Evolutionary conservation across 768 basidiomycete species (phyloP).

Genomic region (Sporobolomyces phaffii): DNA sequence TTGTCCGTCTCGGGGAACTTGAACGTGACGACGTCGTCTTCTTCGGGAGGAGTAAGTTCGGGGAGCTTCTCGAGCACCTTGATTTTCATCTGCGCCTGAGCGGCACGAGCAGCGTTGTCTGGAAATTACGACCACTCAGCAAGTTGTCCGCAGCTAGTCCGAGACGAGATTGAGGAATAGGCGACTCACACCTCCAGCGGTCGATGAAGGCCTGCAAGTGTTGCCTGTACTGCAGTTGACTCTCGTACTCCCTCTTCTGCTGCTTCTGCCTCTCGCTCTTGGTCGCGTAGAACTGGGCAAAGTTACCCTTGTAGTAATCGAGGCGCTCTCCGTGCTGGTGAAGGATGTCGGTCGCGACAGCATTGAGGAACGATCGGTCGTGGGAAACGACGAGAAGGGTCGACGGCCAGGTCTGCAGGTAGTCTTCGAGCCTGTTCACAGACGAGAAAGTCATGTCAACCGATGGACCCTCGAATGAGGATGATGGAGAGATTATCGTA

Average conservation of each 20-base stretch:
- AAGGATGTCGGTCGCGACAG: conserved; percentile 96
- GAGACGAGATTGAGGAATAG: conserved; percentile 17
- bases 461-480: neutral
- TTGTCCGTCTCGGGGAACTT: conserved; percentile 97
- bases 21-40: conserved; percentile 87
- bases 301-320: conserved; percentile 99
- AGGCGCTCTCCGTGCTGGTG: conserved; percentile 83
- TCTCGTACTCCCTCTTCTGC: conserved; percentile 78
- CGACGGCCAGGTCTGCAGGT: conserved; percentile 41
- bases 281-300: conserved; percentile 96
- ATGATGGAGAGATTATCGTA: no score
- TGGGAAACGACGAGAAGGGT: conserved; percentile 62
- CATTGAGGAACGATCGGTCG: conserved; percentile 94
- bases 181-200: conserved; percentile 73
- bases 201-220: conserved; percentile 98
- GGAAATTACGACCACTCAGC: neutral
- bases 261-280: conserved; percentile 91
- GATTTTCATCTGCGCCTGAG: conserved; percentile 75
- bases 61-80: conserved; percentile 81
- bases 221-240: conserved; percentile 89
- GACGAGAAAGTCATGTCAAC: neutral
- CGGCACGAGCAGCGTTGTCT: conserved; percentile 53
- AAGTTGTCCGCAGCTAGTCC: neutral
- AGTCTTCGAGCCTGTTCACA: conserved; percentile 40
- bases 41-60: conserved; percentile 84